Evolutionary conservation across 73 alveolate species (phyloP), one percentile per base, ranked within the genome.

Genomic region (Paramecium tetraurelia): DNA sequence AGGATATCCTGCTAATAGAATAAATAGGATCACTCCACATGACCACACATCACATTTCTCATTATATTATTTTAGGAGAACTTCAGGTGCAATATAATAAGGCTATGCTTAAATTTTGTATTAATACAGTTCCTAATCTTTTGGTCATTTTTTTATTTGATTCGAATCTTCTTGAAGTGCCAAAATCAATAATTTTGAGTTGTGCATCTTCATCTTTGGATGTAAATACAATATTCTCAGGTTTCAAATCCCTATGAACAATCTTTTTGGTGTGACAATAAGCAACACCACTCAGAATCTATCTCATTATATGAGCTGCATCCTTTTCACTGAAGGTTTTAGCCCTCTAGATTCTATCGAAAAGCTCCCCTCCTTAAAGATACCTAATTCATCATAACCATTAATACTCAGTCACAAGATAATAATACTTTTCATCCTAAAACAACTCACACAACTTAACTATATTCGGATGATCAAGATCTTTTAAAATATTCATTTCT

Each of bases 11-110:
- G 95, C 85, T 71, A 96, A 95, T 86, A 97, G 20, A 43, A 93
- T 93, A 83, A 93, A 93, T 96, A 97, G 75, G 7, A 96, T 95
- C 50, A 97, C 95, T 12, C 98, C 99, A 80, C 96, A 86, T 40
- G 98, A 93, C 98, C 99, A 97, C n/a, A 97, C 95, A 85, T 97
- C 99, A 69, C 99, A 97, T 86, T 93, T 96, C 88, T 96, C 97
- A 31, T 94, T 94, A 92, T 96, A 96, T 85, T 93, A 88, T 86
- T 86, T 59, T 31, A 44, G 43, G 36, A 93, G 72, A 36, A 95
- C 99, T 93, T 97, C 99, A 0, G 99, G 99, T 14, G 99, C 99
- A 90, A 97, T 96, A 93, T 68, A 93, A 80, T 29, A 85, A 38
- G 75, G 97, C 93, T 35, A 92, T 11, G 31, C 53, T 92, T 69